Evolutionary conservation across 352 stramenopile species (phyloP).

Genomic region (Globisporangium echinulatum): DNA sequence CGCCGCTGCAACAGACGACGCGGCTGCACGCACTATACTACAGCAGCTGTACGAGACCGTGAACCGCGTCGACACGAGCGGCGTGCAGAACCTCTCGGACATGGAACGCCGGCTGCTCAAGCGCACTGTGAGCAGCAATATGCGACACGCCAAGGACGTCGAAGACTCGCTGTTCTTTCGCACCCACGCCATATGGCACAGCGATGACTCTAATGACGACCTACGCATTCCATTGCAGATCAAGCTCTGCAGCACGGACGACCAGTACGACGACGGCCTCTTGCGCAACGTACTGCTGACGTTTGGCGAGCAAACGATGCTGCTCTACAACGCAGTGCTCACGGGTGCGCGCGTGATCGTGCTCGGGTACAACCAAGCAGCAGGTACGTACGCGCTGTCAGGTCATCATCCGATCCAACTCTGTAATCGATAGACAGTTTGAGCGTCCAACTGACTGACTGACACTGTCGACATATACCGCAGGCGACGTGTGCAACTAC

Average conservation of each 20-base stretch:
- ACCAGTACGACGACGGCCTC: conserved; percentile 78
- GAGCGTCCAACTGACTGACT: not conserved
- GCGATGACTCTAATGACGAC: conserved; percentile 16
- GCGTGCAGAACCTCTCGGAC: conserved; percentile 52
- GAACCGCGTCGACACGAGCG: conserved; percentile 66
- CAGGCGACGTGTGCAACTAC: conserved; percentile 80
- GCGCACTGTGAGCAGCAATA: conserved; percentile 40
- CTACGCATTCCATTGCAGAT: conserved; percentile 63
- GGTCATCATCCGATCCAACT: not conserved
- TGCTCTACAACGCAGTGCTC: conserved; percentile 84
- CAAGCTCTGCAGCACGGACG: conserved; percentile 77
- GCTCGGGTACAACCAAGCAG: conserved; percentile 77
- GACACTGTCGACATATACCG: not conserved
- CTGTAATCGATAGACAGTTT: not conserved
- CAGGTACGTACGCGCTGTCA: conserved; percentile 19
- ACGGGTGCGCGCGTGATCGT: conserved; percentile 73
- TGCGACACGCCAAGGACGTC: conserved; percentile 31
- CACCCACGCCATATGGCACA: conserved; percentile 39
- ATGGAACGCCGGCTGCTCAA: conserved; percentile 77
- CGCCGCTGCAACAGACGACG: conserved; percentile 32
- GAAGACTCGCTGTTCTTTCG: conserved; percentile 54
- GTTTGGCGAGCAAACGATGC: conserved; percentile 82
- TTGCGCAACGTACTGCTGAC: conserved; percentile 61
- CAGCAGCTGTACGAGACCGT: conserved; percentile 58
- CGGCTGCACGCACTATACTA: conserved; percentile 37